Conservation (phyloP, 495 filamentous ascomycete genomes). For the Durotheca rogersii region DNA sequence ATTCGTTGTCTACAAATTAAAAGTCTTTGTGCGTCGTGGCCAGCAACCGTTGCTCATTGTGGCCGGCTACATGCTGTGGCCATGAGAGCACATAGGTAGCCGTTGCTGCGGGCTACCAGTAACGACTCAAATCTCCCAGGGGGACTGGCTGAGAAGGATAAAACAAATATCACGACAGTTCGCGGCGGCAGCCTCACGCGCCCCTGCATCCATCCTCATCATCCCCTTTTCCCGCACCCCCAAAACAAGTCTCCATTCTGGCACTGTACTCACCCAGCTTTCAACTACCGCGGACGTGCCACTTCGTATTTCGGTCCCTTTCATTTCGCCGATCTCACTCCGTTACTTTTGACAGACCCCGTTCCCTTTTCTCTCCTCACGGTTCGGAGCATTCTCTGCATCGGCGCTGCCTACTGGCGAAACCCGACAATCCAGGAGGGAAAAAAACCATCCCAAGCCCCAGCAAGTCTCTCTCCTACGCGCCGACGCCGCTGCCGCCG, state of each 20-base stretch:
- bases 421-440: too few relatives aligned
- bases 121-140: too few relatives aligned
- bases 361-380: background rate
- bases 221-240: background rate
- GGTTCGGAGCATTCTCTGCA: background rate
- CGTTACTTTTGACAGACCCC: background rate
- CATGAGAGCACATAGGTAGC: constrained; percentile 5
- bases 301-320: background rate
- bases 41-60: too few relatives aligned
- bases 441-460: too few relatives aligned
- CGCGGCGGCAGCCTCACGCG: too few relatives aligned
- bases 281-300: background rate
- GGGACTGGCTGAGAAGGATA: too few relatives aligned
- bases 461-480: constrained; percentile 6
- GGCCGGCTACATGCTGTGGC: background rate
- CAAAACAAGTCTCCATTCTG: background rate
- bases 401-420: background rate
- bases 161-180: background rate
- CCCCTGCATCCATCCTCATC: background rate
- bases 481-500: background rate
- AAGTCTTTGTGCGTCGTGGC: constrained; percentile 18
- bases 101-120: too few relatives aligned
- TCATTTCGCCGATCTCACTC: constrained; percentile 1
- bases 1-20: constrained; percentile 6
- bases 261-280: background rate